A percentile compares a stretch with the other conserved stretches of the same genome.
Evolutionary conservation across 495 filamentous ascomycete genomes (phyloP).

Genomic region (Aspergillus leporis): DNA sequence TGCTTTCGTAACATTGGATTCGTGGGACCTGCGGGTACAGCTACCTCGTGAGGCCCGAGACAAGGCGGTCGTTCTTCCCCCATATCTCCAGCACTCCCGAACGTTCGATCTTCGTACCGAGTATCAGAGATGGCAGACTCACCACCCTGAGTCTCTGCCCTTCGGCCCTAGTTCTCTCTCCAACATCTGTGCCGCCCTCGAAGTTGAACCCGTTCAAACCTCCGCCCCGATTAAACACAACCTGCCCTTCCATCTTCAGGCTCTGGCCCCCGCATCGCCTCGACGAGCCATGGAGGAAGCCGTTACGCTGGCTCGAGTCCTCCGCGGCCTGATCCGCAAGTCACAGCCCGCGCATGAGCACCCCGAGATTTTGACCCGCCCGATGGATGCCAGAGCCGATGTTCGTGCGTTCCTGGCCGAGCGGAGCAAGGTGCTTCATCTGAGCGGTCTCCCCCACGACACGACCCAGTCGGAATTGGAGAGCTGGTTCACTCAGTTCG

Average conservation of each 20-base stretch:
- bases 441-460: slow-evolving; percentile 95
- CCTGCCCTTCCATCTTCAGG: slow-evolving; percentile 95
- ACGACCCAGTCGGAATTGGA: slow-evolving; percentile 98
- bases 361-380: slow-evolving; percentile 86
- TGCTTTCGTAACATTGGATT: slow-evolving; percentile 95
- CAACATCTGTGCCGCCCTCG: slow-evolving; percentile 96
- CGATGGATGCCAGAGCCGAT: slow-evolving; percentile 95
- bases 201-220: slow-evolving; percentile 94
- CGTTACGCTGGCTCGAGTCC: slow-evolving; percentile 86
- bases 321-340: slow-evolving; percentile 89
- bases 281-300: slow-evolving; percentile 97
- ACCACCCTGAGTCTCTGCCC: slow-evolving; percentile 94
- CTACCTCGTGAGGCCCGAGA: slow-evolving; percentile 95
- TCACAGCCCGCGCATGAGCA: slow-evolving; percentile 93
- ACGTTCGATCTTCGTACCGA: slow-evolving; percentile 96
- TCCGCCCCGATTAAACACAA: slow-evolving; percentile 99
- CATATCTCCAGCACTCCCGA: slow-evolving; percentile 94
- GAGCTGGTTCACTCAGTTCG: slow-evolving; percentile 99
- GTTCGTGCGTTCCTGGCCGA: slow-evolving; percentile 95
- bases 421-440: slow-evolving; percentile 94
- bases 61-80: slow-evolving; percentile 94
- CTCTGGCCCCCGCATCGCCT: slow-evolving; percentile 93
- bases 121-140: slow-evolving; percentile 97
- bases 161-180: slow-evolving; percentile 93
- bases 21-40: slow-evolving; percentile 98